phyloP scores from a whole-genome alignment of 805 yeast species.

The Pichia membranifaciens region DNA sequence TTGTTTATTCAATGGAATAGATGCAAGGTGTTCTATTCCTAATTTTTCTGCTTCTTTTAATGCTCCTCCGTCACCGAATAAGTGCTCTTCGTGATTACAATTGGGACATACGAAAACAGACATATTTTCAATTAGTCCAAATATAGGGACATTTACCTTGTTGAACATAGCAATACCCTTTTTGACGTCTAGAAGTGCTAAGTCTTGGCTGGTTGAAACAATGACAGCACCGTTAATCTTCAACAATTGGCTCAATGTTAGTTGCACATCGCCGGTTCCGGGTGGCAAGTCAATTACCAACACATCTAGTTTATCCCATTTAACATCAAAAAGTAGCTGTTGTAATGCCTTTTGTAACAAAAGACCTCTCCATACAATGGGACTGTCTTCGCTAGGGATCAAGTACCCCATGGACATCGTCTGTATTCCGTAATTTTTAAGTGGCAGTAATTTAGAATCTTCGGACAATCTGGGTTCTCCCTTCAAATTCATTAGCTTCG shows the following conservation, averaged over 20 bases:
- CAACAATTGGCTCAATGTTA: slow-evolving; percentile 76
- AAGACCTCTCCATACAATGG: slow-evolving; percentile 81
- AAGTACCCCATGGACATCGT: slow-evolving; percentile 90
- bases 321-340: slow-evolving; percentile 76
- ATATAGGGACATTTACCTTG: slow-evolving; percentile 61
- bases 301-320: slow-evolving; percentile 63
- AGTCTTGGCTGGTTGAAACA: slow-evolving; percentile 83
- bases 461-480: slow-evolving; percentile 62
- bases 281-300: slow-evolving; percentile 84
- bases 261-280: slow-evolving; percentile 85
- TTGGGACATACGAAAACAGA: slow-evolving; percentile 70
- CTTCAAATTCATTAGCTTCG: slow-evolving; percentile 56
- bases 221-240: slow-evolving; percentile 73
- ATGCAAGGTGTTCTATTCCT: slow-evolving; percentile 50
- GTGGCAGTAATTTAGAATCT: slow-evolving; percentile 55
- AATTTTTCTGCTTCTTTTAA: slow-evolving; percentile 41
- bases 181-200: slow-evolving; percentile 73
- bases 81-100: slow-evolving; percentile 65
- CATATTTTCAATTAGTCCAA: slow-evolving; percentile 83
- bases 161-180: slow-evolving; percentile 76
- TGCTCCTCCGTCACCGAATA: slow-evolving; percentile 67
- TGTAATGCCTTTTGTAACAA: slow-evolving; percentile 85
- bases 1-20: slow-evolving; percentile 58
- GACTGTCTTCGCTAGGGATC: slow-evolving; percentile 56
- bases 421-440: slow-evolving; percentile 67